phyloP scores from a whole-genome alignment of 2,329 filamentous ascomycete genomes.

The Pseudocercospora macadamiae region DNA sequence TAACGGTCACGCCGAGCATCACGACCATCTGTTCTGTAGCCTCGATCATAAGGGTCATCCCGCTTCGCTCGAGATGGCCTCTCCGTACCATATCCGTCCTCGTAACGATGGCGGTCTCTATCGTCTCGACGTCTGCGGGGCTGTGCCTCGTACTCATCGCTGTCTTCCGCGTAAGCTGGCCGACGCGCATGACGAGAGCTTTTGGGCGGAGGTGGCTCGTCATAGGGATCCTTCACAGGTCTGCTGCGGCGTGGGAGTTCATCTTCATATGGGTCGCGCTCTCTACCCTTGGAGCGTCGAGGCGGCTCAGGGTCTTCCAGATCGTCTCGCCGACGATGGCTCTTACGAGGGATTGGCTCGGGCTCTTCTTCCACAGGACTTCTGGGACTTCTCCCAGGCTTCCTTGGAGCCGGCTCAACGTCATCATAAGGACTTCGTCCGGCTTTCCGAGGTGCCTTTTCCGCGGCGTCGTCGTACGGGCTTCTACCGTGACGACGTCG shows the following conservation, averaged over 20 bases:
- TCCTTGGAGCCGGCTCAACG: slow-evolving; percentile 4
- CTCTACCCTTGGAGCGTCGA: slow-evolving; percentile 17
- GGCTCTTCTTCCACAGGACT: slow-evolving; percentile 4
- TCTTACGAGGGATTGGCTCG: slow-evolving; percentile 10
- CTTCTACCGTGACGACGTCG: slow-evolving; percentile 16
- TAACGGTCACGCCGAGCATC: slow-evolving; percentile 28
- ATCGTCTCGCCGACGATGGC: slow-evolving; percentile 14
- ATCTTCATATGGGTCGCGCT: slow-evolving; percentile 15
- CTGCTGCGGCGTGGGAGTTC: slow-evolving; percentile 22
- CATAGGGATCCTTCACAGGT: slow-evolving; percentile 23
- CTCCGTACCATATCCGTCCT: slow-evolving; percentile 37
- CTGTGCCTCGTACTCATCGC: slow-evolving; percentile 25
- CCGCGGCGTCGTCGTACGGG: slow-evolving; percentile 18
- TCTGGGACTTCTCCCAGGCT: background rate
- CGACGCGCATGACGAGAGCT: slow-evolving; percentile 14
- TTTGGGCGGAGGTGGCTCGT: slow-evolving; percentile 22
- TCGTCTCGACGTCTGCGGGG: slow-evolving; percentile 19
- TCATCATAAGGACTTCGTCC: slow-evolving; percentile 7
- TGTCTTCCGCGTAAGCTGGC: slow-evolving; percentile 22
- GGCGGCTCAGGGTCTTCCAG: slow-evolving; percentile 19
- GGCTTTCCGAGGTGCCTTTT: background rate
- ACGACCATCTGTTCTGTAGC: slow-evolving; percentile 36
- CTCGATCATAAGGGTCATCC: slow-evolving; percentile 33
- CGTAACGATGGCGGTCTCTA: slow-evolving; percentile 25
- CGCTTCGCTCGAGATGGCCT: slow-evolving; percentile 27